phyloP scores from a whole-genome alignment of 106 monocot species.

The Dendrobium nobile region DNA sequence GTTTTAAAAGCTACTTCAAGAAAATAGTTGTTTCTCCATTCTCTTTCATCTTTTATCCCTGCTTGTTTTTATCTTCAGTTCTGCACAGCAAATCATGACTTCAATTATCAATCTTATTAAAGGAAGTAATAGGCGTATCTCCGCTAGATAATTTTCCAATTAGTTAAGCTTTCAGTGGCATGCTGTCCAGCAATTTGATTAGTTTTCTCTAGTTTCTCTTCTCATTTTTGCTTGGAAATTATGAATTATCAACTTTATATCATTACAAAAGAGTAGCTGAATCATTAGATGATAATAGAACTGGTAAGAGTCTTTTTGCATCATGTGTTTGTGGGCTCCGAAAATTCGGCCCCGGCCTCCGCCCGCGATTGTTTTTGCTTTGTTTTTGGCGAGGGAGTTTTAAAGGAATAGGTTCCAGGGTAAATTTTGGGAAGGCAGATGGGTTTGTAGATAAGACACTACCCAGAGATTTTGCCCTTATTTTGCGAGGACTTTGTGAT shows the following conservation, averaged over 20 bases:
- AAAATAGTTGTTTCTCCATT: background rate
- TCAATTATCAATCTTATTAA: background rate
- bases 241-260: background rate
- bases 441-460: too few relatives aligned
- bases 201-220: background rate
- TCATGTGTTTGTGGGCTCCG: background rate
- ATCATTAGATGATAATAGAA: background rate
- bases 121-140: background rate
- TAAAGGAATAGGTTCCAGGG: too few relatives aligned
- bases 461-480: too few relatives aligned
- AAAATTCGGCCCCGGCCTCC: too few relatives aligned
- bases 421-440: too few relatives aligned
- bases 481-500: too few relatives aligned
- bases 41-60: background rate
- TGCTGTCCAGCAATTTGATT: background rate
- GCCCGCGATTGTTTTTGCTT: too few relatives aligned
- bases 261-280: background rate
- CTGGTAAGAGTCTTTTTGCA: background rate
- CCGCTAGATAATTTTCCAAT: background rate
- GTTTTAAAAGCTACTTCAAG: conserved; percentile 9
- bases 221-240: background rate
- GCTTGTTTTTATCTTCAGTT: background rate
- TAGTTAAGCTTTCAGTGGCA: background rate
- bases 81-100: background rate
- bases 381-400: too few relatives aligned